Percentiles rank a stretch among this genome's conserved stretches.
These are phyloP conservation scores for Tetracentron sinense DNA, from an alignment of 164 flowering plant genomes.

Conservation along the genomic window DNA sequence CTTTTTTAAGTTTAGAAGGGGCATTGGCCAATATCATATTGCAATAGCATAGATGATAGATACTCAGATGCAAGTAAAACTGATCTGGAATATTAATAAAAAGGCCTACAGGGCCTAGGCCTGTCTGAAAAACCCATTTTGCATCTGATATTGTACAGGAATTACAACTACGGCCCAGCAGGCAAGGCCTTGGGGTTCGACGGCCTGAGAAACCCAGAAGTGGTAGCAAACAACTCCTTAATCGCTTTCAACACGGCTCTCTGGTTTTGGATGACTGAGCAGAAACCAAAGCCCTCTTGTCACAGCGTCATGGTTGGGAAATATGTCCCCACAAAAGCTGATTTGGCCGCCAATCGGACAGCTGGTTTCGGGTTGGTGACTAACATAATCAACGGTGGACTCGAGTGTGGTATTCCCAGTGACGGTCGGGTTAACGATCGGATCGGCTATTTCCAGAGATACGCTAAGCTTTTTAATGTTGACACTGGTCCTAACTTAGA, in stretches of 20 bases:
- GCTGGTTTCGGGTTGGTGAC: slow-evolving; percentile 58
- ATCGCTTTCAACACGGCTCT: slow-evolving; percentile 63
- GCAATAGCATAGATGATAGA: too few relatives aligned
- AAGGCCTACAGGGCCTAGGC: too few relatives aligned
- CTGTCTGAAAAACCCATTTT: too few relatives aligned
- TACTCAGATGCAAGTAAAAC: too few relatives aligned
- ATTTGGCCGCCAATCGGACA: slow-evolving; percentile 49
- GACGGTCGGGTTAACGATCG: slow-evolving; percentile 46
- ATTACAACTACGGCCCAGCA: slow-evolving; percentile 78
- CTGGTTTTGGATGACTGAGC: slow-evolving; percentile 84
- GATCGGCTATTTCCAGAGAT: slow-evolving; percentile 49
- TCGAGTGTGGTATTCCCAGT: slow-evolving; percentile 43
- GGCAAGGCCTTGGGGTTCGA: slow-evolving; percentile 65
- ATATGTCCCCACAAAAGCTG: slow-evolving; percentile 38
- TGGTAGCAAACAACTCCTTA: slow-evolving; percentile 46
- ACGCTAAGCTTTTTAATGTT: slow-evolving; percentile 40
- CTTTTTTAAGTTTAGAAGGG: too few relatives aligned
- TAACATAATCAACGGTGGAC: slow-evolving; percentile 63
- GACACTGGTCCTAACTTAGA: slow-evolving; percentile 52
- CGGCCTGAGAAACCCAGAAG: slow-evolving; percentile 56
- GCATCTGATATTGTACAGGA: too few relatives aligned
- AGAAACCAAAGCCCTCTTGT: slow-evolving; percentile 62
- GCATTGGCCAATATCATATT: too few relatives aligned
- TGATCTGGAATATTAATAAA: too few relatives aligned
- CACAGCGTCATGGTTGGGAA: slow-evolving; percentile 63